These are phyloP conservation scores for Corynascus novoguineensis DNA, from an alignment of 495 filamentous ascomycete genomes.

Conservation along the genomic window DNA sequence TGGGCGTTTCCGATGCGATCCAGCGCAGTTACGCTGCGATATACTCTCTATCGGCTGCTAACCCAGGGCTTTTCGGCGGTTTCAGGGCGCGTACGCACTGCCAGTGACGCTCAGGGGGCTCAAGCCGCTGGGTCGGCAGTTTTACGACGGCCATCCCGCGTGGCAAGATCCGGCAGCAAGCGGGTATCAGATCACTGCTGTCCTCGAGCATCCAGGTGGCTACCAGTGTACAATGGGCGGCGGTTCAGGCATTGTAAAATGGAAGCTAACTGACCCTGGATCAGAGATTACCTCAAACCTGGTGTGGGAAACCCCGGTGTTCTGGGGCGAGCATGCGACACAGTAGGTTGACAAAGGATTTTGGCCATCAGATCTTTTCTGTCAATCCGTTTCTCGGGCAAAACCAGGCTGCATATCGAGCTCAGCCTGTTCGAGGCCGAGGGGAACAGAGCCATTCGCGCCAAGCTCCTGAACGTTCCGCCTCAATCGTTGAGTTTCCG, in stretches of 20 bases:
- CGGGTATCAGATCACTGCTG: background rate
- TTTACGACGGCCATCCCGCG: background rate
- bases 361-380: no score
- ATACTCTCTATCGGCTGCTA: constrained; percentile 6
- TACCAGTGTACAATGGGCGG: background rate
- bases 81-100: background rate
- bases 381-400: no score
- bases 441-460: no score
- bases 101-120: background rate
- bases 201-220: background rate
- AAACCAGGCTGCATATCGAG: no score
- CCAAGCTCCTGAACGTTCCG: no score
- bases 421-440: no score
- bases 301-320: constrained; percentile 1
- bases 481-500: no score
- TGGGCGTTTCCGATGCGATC: no score
- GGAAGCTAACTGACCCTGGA: background rate
- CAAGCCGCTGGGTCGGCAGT: background rate
- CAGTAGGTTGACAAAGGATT: no score
- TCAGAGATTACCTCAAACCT: background rate
- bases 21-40: no score
- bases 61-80: constrained; percentile 5
- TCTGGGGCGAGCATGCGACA: background rate
- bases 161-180: background rate
- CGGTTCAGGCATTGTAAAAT: background rate